Conservation (phyloP, 1,284 basidiomycete species). For the Ceratobasidium sp. region DNA sequence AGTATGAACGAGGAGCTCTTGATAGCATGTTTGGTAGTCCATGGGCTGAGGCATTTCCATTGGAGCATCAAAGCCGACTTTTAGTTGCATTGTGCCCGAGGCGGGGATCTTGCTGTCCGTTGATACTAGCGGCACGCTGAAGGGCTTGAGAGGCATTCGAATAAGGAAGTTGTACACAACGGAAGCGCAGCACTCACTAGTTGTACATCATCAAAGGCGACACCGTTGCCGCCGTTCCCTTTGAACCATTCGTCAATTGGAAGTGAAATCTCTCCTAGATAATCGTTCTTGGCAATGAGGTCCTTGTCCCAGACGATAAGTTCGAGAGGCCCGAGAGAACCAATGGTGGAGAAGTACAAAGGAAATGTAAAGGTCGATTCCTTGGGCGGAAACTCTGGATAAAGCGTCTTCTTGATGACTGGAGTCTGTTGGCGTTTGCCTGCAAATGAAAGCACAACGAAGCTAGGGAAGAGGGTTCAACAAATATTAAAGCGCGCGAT, state of each 20-base stretch:
- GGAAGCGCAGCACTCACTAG: slow-evolving; percentile 52
- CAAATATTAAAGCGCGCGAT: neutral
- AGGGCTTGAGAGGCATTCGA: slow-evolving; percentile 61
- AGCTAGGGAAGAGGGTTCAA: slow-evolving; percentile 62
- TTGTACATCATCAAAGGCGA: slow-evolving; percentile 52
- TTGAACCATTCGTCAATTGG: slow-evolving; percentile 86
- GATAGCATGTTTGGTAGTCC: slow-evolving; percentile 72
- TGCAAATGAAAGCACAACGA: slow-evolving; percentile 78
- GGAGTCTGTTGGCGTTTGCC: slow-evolving; percentile 80
- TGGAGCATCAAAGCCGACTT: slow-evolving; percentile 79
- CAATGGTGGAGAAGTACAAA: slow-evolving; percentile 80
- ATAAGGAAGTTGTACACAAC: slow-evolving; percentile 22
- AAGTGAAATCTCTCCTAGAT: slow-evolving; percentile 89
- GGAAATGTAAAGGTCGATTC: slow-evolving; percentile 91
- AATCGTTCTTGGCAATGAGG: slow-evolving; percentile 83
- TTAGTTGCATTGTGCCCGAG: slow-evolving; percentile 76
- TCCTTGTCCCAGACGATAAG: slow-evolving; percentile 96
- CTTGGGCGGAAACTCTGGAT: slow-evolving; percentile 78
- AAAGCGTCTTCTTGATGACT: slow-evolving; percentile 83
- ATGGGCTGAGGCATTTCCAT: slow-evolving; percentile 53
- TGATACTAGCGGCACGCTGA: slow-evolving; percentile 72
- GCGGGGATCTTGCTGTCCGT: slow-evolving; percentile 73
- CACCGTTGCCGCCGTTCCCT: slow-evolving; percentile 57
- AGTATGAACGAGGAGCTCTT: slow-evolving; percentile 74
- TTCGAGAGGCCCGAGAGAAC: slow-evolving; percentile 82